Evolutionary conservation across 208 protist genomes (phyloP).

Genomic region (Wallacemonas sp.): DNA sequence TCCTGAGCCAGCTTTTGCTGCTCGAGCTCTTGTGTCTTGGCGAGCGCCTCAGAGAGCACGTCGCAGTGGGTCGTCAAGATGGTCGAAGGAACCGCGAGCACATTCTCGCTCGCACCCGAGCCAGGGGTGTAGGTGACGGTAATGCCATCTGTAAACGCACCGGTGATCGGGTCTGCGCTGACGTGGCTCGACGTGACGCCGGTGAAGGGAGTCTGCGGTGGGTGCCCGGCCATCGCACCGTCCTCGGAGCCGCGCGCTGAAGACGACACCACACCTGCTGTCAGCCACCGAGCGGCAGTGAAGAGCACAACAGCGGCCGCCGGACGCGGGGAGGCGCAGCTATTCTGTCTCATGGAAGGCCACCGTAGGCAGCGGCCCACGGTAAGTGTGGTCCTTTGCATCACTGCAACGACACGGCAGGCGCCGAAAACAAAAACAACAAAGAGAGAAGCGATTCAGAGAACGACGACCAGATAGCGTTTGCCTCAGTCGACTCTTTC

Average conservation of each 20-base stretch:
- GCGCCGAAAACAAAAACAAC: too few species aligned
- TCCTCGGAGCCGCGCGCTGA: not conserved
- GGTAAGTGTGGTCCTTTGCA: too few species aligned
- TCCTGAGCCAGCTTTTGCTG: conserved; percentile 77
- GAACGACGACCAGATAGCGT: too few species aligned
- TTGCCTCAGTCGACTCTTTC: too few species aligned
- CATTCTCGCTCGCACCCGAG: conserved; percentile 36
- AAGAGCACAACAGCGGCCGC: not conserved
- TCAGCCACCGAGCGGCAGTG: not conserved
- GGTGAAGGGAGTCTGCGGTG: not conserved
- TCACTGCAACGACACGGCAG: too few species aligned
- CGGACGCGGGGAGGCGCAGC: not conserved
- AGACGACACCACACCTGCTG: not conserved
- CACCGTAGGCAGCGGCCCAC: too few species aligned
- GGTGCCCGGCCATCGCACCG: not conserved
- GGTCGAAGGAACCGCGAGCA: conserved; percentile 61
- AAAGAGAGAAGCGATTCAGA: not conserved
- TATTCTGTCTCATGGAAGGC: not conserved
- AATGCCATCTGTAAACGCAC: conserved; percentile 19
- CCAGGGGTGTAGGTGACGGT: conserved; percentile 75
- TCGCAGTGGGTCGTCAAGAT: conserved; percentile 77
- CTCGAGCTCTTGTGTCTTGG: conserved; percentile 79
- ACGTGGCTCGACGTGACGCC: not conserved
- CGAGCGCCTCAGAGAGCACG: conserved; percentile 74
- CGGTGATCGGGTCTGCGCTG: not conserved